Percentiles rank a stretch among this genome's conserved stretches.
phyloP scores from a whole-genome alignment of 768 basidiomycete species.

The Pleurotus cornucopiae region DNA sequence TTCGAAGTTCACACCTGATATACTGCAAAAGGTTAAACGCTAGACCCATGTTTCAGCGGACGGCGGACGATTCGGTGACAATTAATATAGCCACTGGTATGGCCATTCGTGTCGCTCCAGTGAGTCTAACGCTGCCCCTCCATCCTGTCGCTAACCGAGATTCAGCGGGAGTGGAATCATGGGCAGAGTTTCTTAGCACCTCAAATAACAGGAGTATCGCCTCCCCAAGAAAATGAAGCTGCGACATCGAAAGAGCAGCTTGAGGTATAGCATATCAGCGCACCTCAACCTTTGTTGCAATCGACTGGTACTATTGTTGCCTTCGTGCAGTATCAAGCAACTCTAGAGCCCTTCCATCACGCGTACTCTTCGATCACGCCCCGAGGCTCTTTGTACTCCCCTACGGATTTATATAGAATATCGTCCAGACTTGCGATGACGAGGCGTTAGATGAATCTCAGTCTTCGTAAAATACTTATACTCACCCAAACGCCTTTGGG shows the following conservation, averaged over 20 bases:
- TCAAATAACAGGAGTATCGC: no score
- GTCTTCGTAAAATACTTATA: neutral
- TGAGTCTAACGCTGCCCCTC: no score
- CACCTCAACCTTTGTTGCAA: no score
- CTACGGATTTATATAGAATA: neutral
- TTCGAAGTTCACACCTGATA: neutral
- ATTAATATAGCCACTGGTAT: neutral
- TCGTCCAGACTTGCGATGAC: neutral
- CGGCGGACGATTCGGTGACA: neutral
- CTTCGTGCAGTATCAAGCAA: no score
- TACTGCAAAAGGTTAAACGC: neutral
- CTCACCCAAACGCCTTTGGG: conserved; percentile 9
- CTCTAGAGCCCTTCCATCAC: neutral
- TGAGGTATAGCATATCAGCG: no score
- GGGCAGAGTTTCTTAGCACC: no score
- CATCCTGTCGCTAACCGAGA: no score
- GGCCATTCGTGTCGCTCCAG: no score
- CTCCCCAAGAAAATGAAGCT: no score
- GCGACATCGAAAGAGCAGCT: no score
- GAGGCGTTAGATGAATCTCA: neutral
- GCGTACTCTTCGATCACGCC: conserved; percentile 6
- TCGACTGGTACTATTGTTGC: no score
- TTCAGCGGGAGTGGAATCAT: no score
- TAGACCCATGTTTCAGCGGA: neutral
- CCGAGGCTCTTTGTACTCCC: conserved; percentile 1